phyloP scores from a whole-genome alignment of 139 green algal genomes.

The Pedinophyceae sp. region DNA sequence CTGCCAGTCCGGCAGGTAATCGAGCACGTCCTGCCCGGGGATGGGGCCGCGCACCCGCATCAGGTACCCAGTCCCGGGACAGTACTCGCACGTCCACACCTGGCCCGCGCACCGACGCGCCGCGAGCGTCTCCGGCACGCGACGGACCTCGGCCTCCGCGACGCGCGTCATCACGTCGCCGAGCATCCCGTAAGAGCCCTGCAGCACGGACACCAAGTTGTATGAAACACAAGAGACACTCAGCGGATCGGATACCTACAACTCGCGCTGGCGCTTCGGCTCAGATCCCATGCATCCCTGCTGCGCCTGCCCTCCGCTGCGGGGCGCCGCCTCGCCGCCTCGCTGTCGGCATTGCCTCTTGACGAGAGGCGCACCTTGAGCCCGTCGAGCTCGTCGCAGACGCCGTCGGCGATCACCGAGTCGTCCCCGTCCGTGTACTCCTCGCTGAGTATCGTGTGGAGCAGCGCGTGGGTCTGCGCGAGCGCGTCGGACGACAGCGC shows the following conservation, averaged over 20 bases:
- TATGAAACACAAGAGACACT: background rate
- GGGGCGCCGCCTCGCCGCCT: slow-evolving; percentile 46
- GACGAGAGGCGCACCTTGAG: no score
- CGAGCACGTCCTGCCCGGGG: slow-evolving; percentile 38
- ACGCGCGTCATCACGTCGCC: background rate
- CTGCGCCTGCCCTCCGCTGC: slow-evolving; percentile 38
- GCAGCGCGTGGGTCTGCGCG: no score
- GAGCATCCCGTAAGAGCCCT: no score
- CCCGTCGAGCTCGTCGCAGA: slow-evolving; percentile 51
- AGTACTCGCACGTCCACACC: slow-evolving; percentile 3
- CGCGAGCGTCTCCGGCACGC: background rate
- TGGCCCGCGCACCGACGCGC: no score
- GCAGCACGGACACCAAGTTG: no score
- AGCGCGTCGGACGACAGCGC: no score
- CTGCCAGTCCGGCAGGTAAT: slow-evolving; percentile 52
- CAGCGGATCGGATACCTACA: slow-evolving; percentile 13
- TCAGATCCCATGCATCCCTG: slow-evolving; percentile 35
- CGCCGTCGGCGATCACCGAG: slow-evolving; percentile 31
- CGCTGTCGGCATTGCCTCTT: slow-evolving; percentile 22
- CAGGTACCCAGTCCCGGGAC: slow-evolving; percentile 27
- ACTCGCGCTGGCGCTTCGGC: slow-evolving; percentile 14
- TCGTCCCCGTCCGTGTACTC: background rate
- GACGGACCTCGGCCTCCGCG: background rate
- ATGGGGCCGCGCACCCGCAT: slow-evolving; percentile 24
- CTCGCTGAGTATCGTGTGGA: background rate